Base-by-base conservation (phyloP, 2,329 filamentous ascomycete species). In the Sarocladiaceae sp. region DNA sequence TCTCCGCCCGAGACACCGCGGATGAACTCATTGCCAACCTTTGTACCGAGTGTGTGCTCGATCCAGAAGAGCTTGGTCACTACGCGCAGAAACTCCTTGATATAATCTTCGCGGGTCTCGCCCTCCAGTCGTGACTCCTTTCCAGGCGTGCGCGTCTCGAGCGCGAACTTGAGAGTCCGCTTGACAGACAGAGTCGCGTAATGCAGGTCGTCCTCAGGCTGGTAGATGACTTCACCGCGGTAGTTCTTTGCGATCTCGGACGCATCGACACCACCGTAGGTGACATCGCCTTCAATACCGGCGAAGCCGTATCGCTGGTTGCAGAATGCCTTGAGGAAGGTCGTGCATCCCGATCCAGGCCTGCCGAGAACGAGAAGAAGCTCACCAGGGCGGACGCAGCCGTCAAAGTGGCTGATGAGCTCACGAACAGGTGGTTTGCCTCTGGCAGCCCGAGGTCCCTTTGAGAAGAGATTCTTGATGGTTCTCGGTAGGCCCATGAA, bases 51-150 rank as follows among this genome's bases (percentile, higher is more conserved):
- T 0, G 82, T 84, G 52, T 87, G 82, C 43, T 79, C 75, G 19
- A 87, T 84, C 67, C 82, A 83, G 52, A 88, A 84, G 0, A 88
- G 65, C 50, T 83, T 83, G 26, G 83, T 78, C 3, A 86, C 78
- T 0, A 84, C 79, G 12, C 74, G 63, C 3, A 79, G 65, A 33
- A 76, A 68, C 45, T 76, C 73, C 2, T 66, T 64, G 3, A 78
- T 70, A 10, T 73, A 69, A 15, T 82, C 73, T 4, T 70, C 63
- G 4, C 77, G 70, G 4, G 68, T 73, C 50, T 85, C 81, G 1
- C 78, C 81, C 5, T 80, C 73, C 72, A 67, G 54, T 69, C 80
- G 33, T 54, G 58, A 50, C 60, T 70, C 43, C 47, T 59, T 52
- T 47, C 62, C 53, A 29, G 82, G 83, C 1, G 82, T 82, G 45